Evolutionary conservation across 352 stramenopile genomes (phyloP).

Genomic region (Globisporangium barbulae): DNA sequence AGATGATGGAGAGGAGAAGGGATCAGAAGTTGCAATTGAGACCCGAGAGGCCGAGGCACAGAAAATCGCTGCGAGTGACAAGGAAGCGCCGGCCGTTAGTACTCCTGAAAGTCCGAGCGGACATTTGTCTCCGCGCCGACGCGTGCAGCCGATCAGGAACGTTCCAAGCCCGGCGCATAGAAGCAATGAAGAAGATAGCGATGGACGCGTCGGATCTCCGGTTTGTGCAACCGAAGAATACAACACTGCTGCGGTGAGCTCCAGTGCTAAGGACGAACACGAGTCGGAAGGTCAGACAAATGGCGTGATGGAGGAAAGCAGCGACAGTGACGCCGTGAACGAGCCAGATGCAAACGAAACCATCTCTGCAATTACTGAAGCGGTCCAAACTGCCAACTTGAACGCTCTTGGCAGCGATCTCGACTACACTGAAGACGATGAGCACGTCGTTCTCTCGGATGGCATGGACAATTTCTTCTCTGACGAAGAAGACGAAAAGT

Average conservation of each 20-base stretch:
- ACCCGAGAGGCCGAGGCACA: background rate
- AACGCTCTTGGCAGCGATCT: background rate
- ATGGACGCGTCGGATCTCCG: background rate
- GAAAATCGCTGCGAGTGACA: background rate
- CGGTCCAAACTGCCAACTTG: background rate
- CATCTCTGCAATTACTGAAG: background rate
- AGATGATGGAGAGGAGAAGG: background rate
- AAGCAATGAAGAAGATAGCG: background rate
- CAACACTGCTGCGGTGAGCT: background rate
- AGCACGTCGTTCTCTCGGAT: conserved; percentile 2
- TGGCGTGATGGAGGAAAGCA: background rate
- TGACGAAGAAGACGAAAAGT: background rate
- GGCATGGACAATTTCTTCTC: background rate
- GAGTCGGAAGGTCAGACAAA: background rate
- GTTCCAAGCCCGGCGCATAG: background rate
- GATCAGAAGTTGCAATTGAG: background rate
- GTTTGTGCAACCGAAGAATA: background rate
- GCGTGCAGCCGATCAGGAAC: background rate
- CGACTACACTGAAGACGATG: conserved; percentile 5
- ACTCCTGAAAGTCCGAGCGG: background rate
- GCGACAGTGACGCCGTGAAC: no score
- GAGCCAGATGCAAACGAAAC: background rate
- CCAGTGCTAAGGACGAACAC: background rate
- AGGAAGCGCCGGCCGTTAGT: background rate
- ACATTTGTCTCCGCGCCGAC: background rate